Conservation (phyloP, 208 protist genomes). For the Herpetomonas tarakana region DNA sequence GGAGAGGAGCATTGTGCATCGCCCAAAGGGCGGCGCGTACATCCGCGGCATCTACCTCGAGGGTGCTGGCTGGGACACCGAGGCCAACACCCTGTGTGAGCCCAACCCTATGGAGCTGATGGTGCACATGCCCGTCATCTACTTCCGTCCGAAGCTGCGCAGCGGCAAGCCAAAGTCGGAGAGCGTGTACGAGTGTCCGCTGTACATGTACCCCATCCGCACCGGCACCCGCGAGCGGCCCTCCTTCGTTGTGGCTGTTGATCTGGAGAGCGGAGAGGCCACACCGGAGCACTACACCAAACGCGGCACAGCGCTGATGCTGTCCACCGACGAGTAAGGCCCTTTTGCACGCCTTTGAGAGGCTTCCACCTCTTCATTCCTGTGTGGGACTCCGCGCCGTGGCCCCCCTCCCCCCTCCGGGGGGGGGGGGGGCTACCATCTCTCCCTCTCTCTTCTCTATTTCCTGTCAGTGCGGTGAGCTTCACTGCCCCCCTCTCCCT, state of each 20-base stretch:
- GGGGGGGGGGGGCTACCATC: too few species aligned
- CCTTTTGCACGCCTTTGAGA: too few species aligned
- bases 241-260: slow-evolving; percentile 95
- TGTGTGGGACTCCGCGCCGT: too few species aligned
- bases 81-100: slow-evolving; percentile 91
- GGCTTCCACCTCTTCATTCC: too few species aligned
- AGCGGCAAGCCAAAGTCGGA: slow-evolving; percentile 75
- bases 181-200: slow-evolving; percentile 93
- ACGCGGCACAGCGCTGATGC: slow-evolving; percentile 96
- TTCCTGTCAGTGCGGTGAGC: too few species aligned
- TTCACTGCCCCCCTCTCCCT: not conserved
- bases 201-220: slow-evolving; percentile 98
- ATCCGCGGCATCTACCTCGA: slow-evolving; percentile 96
- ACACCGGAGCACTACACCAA: slow-evolving; percentile 97
- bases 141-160: slow-evolving; percentile 97
- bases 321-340: slow-evolving; percentile 90
- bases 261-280: slow-evolving; percentile 90
- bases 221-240: slow-evolving; percentile 96
- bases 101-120: slow-evolving; percentile 96
- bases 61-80: slow-evolving; percentile 95
- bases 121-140: slow-evolving; percentile 97
- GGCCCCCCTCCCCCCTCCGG: too few species aligned
- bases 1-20: slow-evolving; percentile 87
- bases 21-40: slow-evolving; percentile 96
- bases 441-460: too few species aligned